Percentiles rank a stretch among this genome's conserved stretches.
These are phyloP conservation scores for Periconia sp. DNA, from an alignment of 2,329 filamentous ascomycete species.

Conservation along the genomic window DNA sequence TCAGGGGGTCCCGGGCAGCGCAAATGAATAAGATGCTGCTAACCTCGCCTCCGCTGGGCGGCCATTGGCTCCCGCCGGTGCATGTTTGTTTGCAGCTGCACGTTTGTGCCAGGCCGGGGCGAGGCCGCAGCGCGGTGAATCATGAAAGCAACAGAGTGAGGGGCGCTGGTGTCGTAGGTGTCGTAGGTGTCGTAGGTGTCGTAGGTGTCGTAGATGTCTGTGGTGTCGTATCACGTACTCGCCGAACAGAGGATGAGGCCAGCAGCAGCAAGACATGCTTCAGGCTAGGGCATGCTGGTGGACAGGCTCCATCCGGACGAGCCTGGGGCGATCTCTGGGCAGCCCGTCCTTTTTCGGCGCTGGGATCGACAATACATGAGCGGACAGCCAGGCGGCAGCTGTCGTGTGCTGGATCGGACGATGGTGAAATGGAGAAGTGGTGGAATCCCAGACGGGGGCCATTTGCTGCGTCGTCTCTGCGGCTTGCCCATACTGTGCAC, in stretches of 20 bases:
- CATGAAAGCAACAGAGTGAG: too few relatives aligned
- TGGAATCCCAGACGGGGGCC: too few relatives aligned
- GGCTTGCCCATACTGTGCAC: too few relatives aligned
- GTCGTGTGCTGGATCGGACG: constrained; percentile 6
- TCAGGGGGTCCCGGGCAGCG: constrained; percentile 26
- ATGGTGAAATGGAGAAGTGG: too few relatives aligned
- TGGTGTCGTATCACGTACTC: neutral
- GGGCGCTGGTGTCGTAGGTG: too few relatives aligned
- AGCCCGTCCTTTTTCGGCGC: constrained; percentile 16
- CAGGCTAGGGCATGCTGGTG: constrained; percentile 6
- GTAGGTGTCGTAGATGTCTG: too few relatives aligned
- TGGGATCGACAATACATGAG: constrained; percentile 26
- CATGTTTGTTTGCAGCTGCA: constrained; percentile 22
- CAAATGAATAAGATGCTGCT: constrained; percentile 40
- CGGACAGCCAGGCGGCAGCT: neutral
- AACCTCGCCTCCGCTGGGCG: constrained; percentile 20
- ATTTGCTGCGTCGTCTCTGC: too few relatives aligned
- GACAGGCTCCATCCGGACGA: constrained; percentile 11
- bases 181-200: too few relatives aligned
- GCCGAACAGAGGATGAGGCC: neutral
- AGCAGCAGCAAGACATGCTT: constrained; percentile 2
- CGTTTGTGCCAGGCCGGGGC: neutral
- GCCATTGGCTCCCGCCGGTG: constrained; percentile 19
- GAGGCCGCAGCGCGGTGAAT: neutral
- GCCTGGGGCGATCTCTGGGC: constrained; percentile 15